These are phyloP conservation scores for Ceraceosorus bombacis DNA, from an alignment of 1,284 basidiomycete species.

Conservation along the genomic window DNA sequence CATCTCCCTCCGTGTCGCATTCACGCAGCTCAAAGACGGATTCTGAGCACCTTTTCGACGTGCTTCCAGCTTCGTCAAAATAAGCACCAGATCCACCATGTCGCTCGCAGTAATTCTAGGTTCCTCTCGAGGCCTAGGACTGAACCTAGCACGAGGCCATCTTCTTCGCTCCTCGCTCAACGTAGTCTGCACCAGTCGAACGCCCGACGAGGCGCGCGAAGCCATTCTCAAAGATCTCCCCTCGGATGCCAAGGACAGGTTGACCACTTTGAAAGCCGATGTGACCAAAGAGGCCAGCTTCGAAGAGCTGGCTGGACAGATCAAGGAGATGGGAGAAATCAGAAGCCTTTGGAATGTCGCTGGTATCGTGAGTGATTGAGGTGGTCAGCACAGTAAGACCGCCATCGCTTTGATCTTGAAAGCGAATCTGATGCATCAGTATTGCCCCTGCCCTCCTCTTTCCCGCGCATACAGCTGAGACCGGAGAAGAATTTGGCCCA, in stretches of 20 bases:
- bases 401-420: no score
- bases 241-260: conserved; percentile 30
- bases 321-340: conserved; percentile 47
- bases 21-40: no score
- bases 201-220: conserved; percentile 39
- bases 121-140: conserved; percentile 28
- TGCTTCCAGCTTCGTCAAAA: no score
- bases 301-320: conserved; percentile 46
- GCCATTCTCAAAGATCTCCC: conserved; percentile 34
- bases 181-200: conserved; percentile 51
- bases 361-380: conserved; percentile 40
- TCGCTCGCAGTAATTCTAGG: conserved; percentile 35
- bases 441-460: no score
- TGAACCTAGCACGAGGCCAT: conserved; percentile 30
- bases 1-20: no score
- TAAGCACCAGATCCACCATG: background rate
- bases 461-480: conserved; percentile 45
- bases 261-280: conserved; percentile 50
- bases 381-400: no score
- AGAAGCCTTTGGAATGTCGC: conserved; percentile 52
- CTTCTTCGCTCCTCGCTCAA: conserved; percentile 49
- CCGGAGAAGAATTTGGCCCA: conserved; percentile 59
- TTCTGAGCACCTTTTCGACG: no score
- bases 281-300: conserved; percentile 50
- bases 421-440: no score